Evolutionary conservation across 441 rosid genomes (phyloP).

Genomic region (Raphanus hybrid): DNA sequence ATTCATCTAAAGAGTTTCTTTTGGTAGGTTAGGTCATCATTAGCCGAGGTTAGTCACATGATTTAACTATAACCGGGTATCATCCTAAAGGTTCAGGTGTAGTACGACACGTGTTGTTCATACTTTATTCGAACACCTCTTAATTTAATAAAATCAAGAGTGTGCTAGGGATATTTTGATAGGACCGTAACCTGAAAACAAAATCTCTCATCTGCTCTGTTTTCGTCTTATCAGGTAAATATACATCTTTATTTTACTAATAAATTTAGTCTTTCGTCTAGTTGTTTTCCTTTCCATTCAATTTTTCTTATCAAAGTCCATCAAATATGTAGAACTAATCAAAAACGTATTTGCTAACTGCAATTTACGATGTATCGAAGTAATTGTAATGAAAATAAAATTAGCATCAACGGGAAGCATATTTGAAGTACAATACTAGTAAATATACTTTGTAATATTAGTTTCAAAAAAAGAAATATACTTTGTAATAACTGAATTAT

Average conservation of each 20-base stretch:
- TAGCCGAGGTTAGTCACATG: not conserved
- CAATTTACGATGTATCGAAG: not conserved
- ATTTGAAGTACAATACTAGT: not conserved
- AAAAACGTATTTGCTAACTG: not conserved
- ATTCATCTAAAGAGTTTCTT: not conserved
- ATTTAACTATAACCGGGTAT: not conserved
- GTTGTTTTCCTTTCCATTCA: not conserved
- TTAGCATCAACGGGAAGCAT: not conserved
- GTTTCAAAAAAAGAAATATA: too few species aligned
- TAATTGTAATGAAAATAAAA: not conserved
- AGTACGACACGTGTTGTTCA: not conserved
- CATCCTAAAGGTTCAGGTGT: not conserved
- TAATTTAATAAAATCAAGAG: not conserved
- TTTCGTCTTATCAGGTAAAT: not conserved
- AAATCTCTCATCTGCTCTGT: not conserved
- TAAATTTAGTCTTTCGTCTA: too few species aligned
- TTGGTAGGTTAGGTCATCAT: not conserved
- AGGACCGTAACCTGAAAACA: slow-evolving; percentile 5
- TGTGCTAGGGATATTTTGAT: slow-evolving; percentile 11
- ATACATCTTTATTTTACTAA: not conserved
- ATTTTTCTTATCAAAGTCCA: not conserved
- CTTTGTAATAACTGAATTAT: not conserved
- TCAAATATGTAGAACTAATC: not conserved
- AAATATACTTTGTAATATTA: not conserved
- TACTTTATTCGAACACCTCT: not conserved